Percentiles rank a stretch among this genome's conserved stretches.
phyloP scores from a whole-genome alignment of 306 rosid genomes.

The Fagus crenata region DNA sequence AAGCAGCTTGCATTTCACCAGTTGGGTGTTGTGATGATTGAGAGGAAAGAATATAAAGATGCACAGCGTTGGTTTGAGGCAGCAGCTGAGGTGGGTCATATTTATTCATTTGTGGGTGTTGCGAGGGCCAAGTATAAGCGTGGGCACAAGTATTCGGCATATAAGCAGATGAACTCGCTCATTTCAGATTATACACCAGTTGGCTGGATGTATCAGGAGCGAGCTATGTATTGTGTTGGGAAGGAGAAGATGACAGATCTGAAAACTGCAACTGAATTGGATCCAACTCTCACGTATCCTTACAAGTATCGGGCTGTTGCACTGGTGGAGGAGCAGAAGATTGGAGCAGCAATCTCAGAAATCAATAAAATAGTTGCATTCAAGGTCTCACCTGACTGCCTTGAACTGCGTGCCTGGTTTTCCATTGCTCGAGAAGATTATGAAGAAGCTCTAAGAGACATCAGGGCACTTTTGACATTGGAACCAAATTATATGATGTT shows the following conservation, averaged over 20 bases:
- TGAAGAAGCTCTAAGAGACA: slow-evolving; percentile 76
- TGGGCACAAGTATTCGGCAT: slow-evolving; percentile 75
- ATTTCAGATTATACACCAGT: slow-evolving; percentile 60
- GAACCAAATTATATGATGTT: slow-evolving; percentile 78
- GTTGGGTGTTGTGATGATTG: slow-evolving; percentile 77
- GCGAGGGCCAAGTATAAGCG: slow-evolving; percentile 82
- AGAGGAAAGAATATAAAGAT: slow-evolving; percentile 79
- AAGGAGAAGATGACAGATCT: slow-evolving; percentile 79
- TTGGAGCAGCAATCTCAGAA: slow-evolving; percentile 63
- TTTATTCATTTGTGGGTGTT: slow-evolving; percentile 69
- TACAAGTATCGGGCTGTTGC: slow-evolving; percentile 74
- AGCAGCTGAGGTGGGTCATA: slow-evolving; percentile 72
- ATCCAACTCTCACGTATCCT: slow-evolving; percentile 79
- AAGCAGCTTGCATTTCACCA: slow-evolving; percentile 76
- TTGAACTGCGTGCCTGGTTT: slow-evolving; percentile 89
- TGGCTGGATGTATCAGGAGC: slow-evolving; percentile 96
- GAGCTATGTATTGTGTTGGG: slow-evolving; percentile 72
- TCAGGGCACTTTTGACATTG: slow-evolving; percentile 80
- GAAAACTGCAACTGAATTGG: slow-evolving; percentile 66
- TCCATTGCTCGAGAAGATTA: slow-evolving; percentile 66
- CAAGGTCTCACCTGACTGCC: slow-evolving; percentile 81
- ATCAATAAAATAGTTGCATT: slow-evolving; percentile 71
- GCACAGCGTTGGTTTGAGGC: slow-evolving; percentile 69
- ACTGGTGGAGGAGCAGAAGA: slow-evolving; percentile 56
- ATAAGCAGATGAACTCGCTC: slow-evolving; percentile 71